Percentiles rank a stretch among this genome's conserved stretches.
These are phyloP conservation scores for Aotearoamyces nothofagi DNA, from an alignment of 2,329 filamentous ascomycete genomes.

Conservation along the genomic window DNA sequence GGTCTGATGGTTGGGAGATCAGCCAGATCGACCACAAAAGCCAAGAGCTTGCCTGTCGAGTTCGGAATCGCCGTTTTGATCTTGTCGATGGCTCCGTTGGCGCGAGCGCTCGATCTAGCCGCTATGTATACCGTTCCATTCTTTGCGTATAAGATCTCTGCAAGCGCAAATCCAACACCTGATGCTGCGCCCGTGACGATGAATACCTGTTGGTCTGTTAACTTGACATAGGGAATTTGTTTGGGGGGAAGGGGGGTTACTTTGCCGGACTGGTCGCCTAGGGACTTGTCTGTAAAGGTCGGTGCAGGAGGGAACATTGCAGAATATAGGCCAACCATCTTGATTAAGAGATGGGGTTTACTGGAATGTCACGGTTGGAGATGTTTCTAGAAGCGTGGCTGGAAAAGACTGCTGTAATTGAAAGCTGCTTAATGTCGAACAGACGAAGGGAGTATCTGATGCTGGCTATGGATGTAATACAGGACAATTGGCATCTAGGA, in stretches of 20 bases:
- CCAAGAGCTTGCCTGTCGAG: slow-evolving; percentile 13
- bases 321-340: no score
- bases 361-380: no score
- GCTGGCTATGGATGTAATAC: no score
- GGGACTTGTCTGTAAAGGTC: not conserved
- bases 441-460: no score
- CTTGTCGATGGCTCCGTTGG: slow-evolving; percentile 24
- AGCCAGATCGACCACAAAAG: slow-evolving; percentile 13
- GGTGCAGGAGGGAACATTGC: not conserved
- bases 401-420: no score
- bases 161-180: slow-evolving; percentile 30
- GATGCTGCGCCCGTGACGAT: slow-evolving; percentile 27
- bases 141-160: slow-evolving; percentile 31
- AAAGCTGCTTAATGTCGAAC: no score
- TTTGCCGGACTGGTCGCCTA: not conserved
- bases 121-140: slow-evolving; percentile 36
- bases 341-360: no score
- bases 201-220: no score
- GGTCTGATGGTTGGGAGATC: slow-evolving; percentile 16
- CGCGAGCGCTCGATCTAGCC: slow-evolving; percentile 26
- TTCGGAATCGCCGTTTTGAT: slow-evolving; percentile 20
- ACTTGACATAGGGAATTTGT: no score
- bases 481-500: no score
- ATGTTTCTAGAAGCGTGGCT: no score
- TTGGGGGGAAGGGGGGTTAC: no score